These are phyloP conservation scores for Xerocomellus chrysenteron DNA, from an alignment of 768 basidiomycete species.

Conservation along the genomic window DNA sequence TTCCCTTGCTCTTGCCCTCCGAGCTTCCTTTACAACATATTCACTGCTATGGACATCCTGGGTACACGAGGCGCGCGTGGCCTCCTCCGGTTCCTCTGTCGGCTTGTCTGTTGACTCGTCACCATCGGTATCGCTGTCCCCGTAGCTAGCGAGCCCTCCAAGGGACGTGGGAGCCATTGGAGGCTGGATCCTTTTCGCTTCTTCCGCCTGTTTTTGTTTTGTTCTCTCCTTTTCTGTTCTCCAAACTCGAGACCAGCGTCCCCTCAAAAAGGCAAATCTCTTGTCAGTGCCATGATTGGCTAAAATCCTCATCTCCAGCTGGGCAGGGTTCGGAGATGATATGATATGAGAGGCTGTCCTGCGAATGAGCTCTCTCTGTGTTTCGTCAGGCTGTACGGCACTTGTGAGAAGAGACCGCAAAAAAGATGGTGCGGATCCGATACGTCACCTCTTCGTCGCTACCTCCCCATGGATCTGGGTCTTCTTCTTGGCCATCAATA, in stretches of 20 bases:
- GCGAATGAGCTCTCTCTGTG: conserved; percentile 64
- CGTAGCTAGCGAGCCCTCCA: conserved; percentile 60
- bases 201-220: conserved; percentile 27
- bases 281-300: conserved; percentile 79
- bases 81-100: background rate
- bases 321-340: conserved; percentile 71
- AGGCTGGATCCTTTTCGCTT: conserved; percentile 22
- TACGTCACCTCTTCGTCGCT: conserved; percentile 67
- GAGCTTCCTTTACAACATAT: conserved; percentile 40
- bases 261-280: conserved; percentile 79
- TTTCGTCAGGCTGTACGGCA: conserved; percentile 51
- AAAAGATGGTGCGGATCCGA: background rate
- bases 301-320: conserved; percentile 86
- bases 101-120: conserved; percentile 30
- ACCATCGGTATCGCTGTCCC: conserved; percentile 49
- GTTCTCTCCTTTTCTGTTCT: conserved; percentile 48
- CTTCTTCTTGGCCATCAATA: conserved; percentile 41
- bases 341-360: conserved; percentile 70
- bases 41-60: background rate
- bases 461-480: conserved; percentile 59
- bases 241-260: conserved; percentile 74
- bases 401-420: conserved; percentile 9
- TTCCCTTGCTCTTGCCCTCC: conserved; percentile 55
- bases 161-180: conserved; percentile 30
- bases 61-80: background rate